Conservation (phyloP, 2,329 filamentous ascomycete genomes). For the Stachybotrys elegans region DNA sequence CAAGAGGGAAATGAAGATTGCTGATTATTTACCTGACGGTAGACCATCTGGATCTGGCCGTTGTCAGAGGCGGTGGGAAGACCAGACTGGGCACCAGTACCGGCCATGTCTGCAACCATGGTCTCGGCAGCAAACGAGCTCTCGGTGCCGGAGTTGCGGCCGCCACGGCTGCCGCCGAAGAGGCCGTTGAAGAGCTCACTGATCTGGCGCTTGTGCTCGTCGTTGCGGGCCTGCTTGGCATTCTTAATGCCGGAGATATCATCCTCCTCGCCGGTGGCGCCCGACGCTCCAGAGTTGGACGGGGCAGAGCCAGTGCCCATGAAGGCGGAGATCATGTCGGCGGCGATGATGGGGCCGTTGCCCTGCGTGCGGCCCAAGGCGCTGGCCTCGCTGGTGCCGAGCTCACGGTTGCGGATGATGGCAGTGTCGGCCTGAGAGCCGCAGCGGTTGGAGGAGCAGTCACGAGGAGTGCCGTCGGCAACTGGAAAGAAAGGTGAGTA, state of each 20-base stretch:
- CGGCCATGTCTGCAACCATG: slow-evolving; percentile 48
- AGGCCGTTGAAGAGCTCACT: slow-evolving; percentile 23
- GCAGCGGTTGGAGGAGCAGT: slow-evolving; percentile 56
- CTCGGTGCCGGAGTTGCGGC: slow-evolving; percentile 25
- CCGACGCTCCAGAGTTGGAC: slow-evolving; percentile 31
- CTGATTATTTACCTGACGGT: slow-evolving; percentile 43
- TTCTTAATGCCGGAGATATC: slow-evolving; percentile 26
- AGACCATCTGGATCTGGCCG: slow-evolving; percentile 58
- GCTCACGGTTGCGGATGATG: slow-evolving; percentile 60
- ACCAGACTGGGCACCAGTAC: slow-evolving; percentile 46
- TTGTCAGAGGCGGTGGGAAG: slow-evolving; percentile 57
- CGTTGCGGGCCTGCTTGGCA: slow-evolving; percentile 11
- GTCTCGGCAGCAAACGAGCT: slow-evolving; percentile 37
- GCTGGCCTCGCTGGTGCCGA: slow-evolving; percentile 44
- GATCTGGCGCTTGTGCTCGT: slow-evolving; percentile 22
- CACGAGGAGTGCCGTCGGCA: slow-evolving; percentile 61
- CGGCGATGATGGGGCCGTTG: slow-evolving; percentile 53
- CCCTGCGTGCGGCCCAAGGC: slow-evolving; percentile 61
- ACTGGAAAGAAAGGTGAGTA: slow-evolving; percentile 30
- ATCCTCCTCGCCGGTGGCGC: slow-evolving; percentile 38
- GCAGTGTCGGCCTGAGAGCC: slow-evolving; percentile 66
- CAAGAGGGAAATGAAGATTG: too few relatives aligned
- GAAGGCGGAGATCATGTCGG: slow-evolving; percentile 53
- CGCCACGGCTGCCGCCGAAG: slow-evolving; percentile 15
- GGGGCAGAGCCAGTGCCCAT: slow-evolving; percentile 43